These are phyloP conservation scores for Myxozyma neglecta DNA, from an alignment of 805 yeast genomes.

Conservation along the genomic window DNA sequence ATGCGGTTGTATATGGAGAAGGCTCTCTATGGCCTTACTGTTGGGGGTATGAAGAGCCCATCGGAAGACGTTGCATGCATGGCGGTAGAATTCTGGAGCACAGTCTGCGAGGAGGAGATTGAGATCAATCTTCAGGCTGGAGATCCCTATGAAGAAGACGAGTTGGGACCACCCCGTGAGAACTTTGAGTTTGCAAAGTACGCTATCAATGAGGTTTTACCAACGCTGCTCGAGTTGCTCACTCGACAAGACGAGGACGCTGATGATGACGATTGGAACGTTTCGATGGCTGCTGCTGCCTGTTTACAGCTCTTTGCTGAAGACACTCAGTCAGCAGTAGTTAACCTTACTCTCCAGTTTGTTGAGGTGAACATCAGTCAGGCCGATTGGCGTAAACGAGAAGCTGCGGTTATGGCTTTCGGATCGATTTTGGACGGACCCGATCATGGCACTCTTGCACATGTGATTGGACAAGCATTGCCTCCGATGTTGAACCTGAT, in stretches of 20 bases:
- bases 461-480: constrained; percentile 76
- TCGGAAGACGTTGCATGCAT: constrained; percentile 90
- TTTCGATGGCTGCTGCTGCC: constrained; percentile 98
- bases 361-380: constrained; percentile 71
- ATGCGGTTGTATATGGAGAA: constrained; percentile 97
- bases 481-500: constrained; percentile 74
- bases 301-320: constrained; percentile 93
- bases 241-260: constrained; percentile 89
- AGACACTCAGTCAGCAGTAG: constrained; percentile 80
- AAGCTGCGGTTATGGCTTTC: constrained; percentile 98
- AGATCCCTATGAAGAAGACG: constrained; percentile 43
- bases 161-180: constrained; percentile 44
- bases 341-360: constrained; percentile 79
- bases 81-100: constrained; percentile 99
- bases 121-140: constrained; percentile 63
- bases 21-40: constrained; percentile 87
- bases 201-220: constrained; percentile 82
- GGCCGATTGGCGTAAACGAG: constrained; percentile 78
- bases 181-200: constrained; percentile 80
- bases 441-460: constrained; percentile 50
- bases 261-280: constrained; percentile 93
- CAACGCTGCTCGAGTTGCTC: constrained; percentile 75
- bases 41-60: constrained; percentile 81
- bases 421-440: constrained; percentile 92
- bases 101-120: constrained; percentile 98